Evolutionary conservation across 163 green algal genomes (phyloP).

Genomic region (Scenedesmus sp.): DNA sequence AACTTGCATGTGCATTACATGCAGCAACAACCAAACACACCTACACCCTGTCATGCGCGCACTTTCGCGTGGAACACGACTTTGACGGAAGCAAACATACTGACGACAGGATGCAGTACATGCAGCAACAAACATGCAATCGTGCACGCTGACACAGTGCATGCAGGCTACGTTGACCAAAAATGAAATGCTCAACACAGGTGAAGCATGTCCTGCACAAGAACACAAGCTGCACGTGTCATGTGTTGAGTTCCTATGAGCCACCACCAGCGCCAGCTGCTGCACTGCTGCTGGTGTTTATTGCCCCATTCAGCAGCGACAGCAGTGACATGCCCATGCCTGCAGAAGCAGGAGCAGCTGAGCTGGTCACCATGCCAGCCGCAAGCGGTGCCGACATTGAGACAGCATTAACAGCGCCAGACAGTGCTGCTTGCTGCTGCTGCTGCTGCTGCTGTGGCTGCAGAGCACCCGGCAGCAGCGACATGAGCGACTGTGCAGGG

Average conservation of each 20-base stretch:
- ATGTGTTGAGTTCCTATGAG: not conserved
- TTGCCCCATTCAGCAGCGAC: conserved; percentile 33
- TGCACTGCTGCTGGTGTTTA: not conserved
- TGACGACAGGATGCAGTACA: not conserved
- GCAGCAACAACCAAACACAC: not conserved
- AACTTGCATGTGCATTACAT: not conserved
- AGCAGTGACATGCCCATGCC: conserved; percentile 19
- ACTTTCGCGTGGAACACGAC: too few species aligned
- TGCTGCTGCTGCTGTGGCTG: conserved; percentile 15
- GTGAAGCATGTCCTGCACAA: not conserved
- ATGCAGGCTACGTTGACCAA: not conserved
- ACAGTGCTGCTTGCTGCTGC: not conserved
- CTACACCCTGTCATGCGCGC: not conserved
- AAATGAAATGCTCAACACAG: not conserved
- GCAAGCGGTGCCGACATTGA: too few species aligned
- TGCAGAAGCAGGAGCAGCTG: not conserved
- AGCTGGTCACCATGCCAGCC: not conserved
- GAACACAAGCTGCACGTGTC: not conserved
- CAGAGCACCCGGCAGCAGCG: not conserved
- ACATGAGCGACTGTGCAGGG: conserved; percentile 35
- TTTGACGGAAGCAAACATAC: not conserved
- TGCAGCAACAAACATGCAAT: not conserved
- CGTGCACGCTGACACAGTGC: not conserved
- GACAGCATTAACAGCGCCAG: not conserved
- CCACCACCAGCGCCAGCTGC: not conserved